phyloP scores from a whole-genome alignment of 768 basidiomycete genomes.

The Lentinus brumalis region DNA sequence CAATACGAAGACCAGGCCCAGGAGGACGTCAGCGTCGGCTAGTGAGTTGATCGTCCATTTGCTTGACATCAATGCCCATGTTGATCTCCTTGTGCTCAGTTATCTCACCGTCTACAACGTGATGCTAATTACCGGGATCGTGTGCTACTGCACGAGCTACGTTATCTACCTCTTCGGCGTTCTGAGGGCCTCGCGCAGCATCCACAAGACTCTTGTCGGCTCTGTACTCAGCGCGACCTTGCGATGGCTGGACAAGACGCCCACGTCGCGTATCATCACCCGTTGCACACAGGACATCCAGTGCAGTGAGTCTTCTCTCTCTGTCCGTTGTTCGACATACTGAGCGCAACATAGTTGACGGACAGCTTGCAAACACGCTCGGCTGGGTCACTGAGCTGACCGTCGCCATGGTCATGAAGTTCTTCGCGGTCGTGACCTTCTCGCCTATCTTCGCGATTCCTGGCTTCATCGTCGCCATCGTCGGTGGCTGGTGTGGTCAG shows the following conservation, averaged over 20 bases:
- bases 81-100: conserved; percentile 18
- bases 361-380: conserved; percentile 31
- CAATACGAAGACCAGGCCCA: conserved; percentile 34
- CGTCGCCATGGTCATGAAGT: conserved; percentile 33
- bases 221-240: conserved; percentile 35
- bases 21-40: conserved; percentile 32
- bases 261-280: conserved; percentile 60
- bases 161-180: conserved; percentile 31
- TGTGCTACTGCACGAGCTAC: conserved; percentile 24
- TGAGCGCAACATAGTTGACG: conserved; percentile 34
- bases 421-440: conserved; percentile 41
- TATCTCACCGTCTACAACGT: conserved; percentile 31
- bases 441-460: conserved; percentile 47
- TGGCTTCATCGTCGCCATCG: conserved; percentile 35
- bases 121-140: conserved; percentile 19
- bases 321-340: not conserved
- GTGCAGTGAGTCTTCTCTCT: conserved; percentile 24
- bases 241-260: conserved; percentile 54
- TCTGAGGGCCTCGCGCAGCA: conserved; percentile 33
- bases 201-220: conserved; percentile 33
- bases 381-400: conserved; percentile 34
- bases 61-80: too few species aligned
- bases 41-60: conserved; percentile 24
- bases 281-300: conserved; percentile 70
- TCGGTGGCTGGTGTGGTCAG: conserved; percentile 48